Percentiles rank a stretch among this genome's conserved stretches.
phyloP scores from a whole-genome alignment of 768 basidiomycete genomes.

The Termitomyces sp. region DNA sequence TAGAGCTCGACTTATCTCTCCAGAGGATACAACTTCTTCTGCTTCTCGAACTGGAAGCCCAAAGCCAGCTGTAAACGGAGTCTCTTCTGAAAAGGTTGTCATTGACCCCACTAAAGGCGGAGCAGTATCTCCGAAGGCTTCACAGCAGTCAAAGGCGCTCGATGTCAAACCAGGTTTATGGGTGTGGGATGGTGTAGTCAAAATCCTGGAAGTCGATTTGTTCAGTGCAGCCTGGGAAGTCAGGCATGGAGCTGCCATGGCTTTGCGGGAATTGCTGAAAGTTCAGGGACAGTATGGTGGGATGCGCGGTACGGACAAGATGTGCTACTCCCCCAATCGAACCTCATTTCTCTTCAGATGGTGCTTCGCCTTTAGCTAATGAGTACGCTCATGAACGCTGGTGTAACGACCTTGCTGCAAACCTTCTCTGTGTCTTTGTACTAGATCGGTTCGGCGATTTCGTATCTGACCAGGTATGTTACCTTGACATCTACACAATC shows the following conservation, averaged over 20 bases:
- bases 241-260: slow-evolving; percentile 91
- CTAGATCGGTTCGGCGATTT: slow-evolving; percentile 99
- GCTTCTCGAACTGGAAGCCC: slow-evolving; percentile 60
- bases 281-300: slow-evolving; percentile 79
- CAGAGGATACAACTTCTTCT: slow-evolving; percentile 48
- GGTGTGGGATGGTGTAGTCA: slow-evolving; percentile 84
- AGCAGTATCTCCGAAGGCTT: slow-evolving; percentile 71
- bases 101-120: slow-evolving; percentile 84
- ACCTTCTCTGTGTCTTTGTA: slow-evolving; percentile 84
- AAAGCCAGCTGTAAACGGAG: slow-evolving; percentile 33
- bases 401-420: slow-evolving; percentile 85
- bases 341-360: slow-evolving; percentile 32
- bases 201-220: slow-evolving; percentile 76
- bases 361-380: slow-evolving; percentile 51
- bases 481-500: neutral
- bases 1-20: slow-evolving; percentile 71
- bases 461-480: slow-evolving; percentile 74
- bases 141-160: slow-evolving; percentile 73
- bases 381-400: slow-evolving; percentile 70
- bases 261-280: slow-evolving; percentile 82
- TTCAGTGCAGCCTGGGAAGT: slow-evolving; percentile 90
- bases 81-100: slow-evolving; percentile 57
- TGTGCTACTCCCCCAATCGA: neutral
- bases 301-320: slow-evolving; percentile 58
- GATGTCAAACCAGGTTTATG: slow-evolving; percentile 72